A percentile compares a stretch with the other conserved stretches of the same genome.
These are phyloP conservation scores for Albugo candida DNA, from an alignment of 352 stramenopile genomes.

Conservation along the genomic window DNA sequence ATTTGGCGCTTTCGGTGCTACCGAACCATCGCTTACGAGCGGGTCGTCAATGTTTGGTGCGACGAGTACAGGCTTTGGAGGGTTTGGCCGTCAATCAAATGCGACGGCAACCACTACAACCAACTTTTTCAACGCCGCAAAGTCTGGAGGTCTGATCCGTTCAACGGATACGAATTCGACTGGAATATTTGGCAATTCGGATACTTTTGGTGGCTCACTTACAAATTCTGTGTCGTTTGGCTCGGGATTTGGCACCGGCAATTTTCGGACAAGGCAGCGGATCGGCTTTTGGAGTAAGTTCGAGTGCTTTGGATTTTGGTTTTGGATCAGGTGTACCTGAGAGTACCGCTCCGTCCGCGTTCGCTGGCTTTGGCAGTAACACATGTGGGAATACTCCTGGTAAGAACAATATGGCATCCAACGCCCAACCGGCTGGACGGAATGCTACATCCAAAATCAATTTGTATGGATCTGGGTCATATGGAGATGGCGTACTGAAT, in stretches of 20 bases:
- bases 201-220: slow-evolving; percentile 3
- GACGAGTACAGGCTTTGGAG: slow-evolving; percentile 19
- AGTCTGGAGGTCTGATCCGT: no score
- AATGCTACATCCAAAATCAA: slow-evolving; percentile 30
- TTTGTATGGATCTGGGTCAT: slow-evolving; percentile 30
- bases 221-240: slow-evolving; percentile 19
- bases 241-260: background rate
- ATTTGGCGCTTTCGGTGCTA: no score
- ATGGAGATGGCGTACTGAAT: slow-evolving; percentile 30
- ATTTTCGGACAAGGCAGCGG: slow-evolving; percentile 1
- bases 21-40: background rate
- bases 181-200: no score
- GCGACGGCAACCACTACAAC: no score
- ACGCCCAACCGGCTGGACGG: slow-evolving; percentile 21
- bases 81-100: slow-evolving; percentile 1
- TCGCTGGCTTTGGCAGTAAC: background rate
- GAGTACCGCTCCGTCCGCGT: background rate
- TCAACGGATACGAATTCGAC: no score
- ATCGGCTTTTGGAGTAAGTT: background rate
- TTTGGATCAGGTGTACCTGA: background rate
- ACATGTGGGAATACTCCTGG: background rate
- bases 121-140: no score
- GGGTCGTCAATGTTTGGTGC: slow-evolving; percentile 13
- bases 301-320: background rate
- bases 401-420: background rate